Evolutionary conservation across 129 eudicot genomes (phyloP), one percentile per base, ranked within the genome.

Genomic region (Glebionis coronaria): DNA sequence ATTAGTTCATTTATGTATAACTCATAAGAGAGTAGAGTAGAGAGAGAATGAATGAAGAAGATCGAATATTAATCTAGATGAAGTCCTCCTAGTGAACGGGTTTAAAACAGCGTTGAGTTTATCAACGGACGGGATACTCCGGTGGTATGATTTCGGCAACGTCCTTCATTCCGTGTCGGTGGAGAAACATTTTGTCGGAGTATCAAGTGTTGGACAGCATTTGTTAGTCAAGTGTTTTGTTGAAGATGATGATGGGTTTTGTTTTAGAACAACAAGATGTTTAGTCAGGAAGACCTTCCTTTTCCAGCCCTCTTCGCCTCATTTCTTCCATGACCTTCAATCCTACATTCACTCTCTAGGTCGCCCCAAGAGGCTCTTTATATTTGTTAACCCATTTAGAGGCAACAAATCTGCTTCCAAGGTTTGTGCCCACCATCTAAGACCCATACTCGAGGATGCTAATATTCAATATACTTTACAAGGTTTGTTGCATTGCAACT

Each of bases 391-490:
- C 69, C 98, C 98, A 0, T 88, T 67, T 69, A 95, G 98, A 65
- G 98, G 98, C 56, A 82, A 69, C 69, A 92, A 79, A 82, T 86
- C 91, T 29, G 97, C 96, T 44, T 46, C 75, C 42, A 82, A 79
- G 87, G 78, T 88, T 61, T 93, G 86, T 64, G 42, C 54, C 6
- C 58, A 81, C 52, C 84, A 74, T 68, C 89, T 88, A 31, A 88
- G 79, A 75, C 97, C 98, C 23, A 40, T 88, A 38, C 84, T 92
- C 12, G 95, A 88, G 57, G 96, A 88, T 86, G 96, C 98, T 51
- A 82, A 82, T 66, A 67, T 91, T 4, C 81, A 83, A 40, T 83
- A 69, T 70, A 81, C 89, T 16, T 49, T 91, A 73, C 88, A 81
- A 83, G 94, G 94, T 88, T 67, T 54, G 81, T 57, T 27, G 29